Evolutionary conservation across 805 yeast species (phyloP), one percentile per base, ranked within the genome.

Genomic region (Ogataea zsoltii): DNA sequence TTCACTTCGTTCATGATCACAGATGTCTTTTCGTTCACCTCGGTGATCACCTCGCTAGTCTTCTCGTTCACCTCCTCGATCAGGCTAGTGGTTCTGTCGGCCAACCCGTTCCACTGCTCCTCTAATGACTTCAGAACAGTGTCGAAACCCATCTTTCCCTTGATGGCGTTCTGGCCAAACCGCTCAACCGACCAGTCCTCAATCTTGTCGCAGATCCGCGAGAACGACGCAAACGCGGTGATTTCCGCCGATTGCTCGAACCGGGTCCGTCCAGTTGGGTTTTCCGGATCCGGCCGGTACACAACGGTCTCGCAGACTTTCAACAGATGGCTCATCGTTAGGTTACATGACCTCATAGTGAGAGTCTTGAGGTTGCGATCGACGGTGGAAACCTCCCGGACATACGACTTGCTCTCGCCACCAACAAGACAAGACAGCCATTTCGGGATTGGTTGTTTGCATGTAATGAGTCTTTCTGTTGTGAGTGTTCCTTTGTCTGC

Each of bases 131-230:
- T 63, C 45, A 92, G 71, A 2, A 94, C 97, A 2, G 79, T 65
- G 51, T 94, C 98, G 55, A 92, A 91, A 0, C 97, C 99, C 25
- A 67, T 55, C 55, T 82, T 85, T 25, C 99, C 99, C 55, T 79
- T 79, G 44, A 67, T 68, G 13, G 98, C 97, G 65, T 92, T 92
- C 62, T 88, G 94, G 36, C 83, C 80, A 66, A 92, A 94, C 62
- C 97, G 73, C 59, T 87, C 88, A 5, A 88, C 85, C 0, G 91
- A 80, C 96, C 97, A 92, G 40, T 89, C 95, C 65, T 92, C 99
- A 50, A 92, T 72, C 64, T 86, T 83, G 60, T 82, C 86, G 63
- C 96, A 85, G 4, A 94, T 66, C 47, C 79, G 75, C 44, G 74
- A 67, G 67, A 89, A 76, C 2, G 85, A 71, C 7, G 89, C 88